Evolutionary conservation across 176 grass and related monocot species (phyloP), one percentile per base, ranked within the genome.

Genomic region (Paspalum notatum): DNA sequence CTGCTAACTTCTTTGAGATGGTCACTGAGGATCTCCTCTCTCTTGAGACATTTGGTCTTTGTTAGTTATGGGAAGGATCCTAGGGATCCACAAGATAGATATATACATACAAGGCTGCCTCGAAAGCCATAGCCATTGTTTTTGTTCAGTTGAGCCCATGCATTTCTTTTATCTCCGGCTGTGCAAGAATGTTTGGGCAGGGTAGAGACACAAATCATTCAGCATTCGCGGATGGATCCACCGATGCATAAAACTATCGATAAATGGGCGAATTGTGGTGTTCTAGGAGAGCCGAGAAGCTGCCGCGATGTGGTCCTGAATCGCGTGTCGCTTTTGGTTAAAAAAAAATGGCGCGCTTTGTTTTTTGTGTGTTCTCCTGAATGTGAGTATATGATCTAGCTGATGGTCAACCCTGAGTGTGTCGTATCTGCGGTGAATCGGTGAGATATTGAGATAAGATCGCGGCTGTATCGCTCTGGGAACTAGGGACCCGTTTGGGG

Each of bases 161-260:
- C 12, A n/a, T 4, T 14, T 75, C 12, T n/a, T 51, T 21, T 26
- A 5, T 58, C 24, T 5, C 26, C 42, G 47, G 42, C 62, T 80
- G 24, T 60, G 62, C 69, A 52, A 55, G 87, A 76, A 85, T 81
- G 71, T 85, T 52, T 81, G 87, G 77, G n/a, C 82, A 89, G 48
- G 12, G 64, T 24, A 71, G 71, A 15, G 64, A 59, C 65, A 82
- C 57, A 6, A 72, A 74, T 65, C 40, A 77, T 77, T 64, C 42
- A n/a, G 9, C 72, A 18, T 59, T 44, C 68, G 18, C 12, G 50
- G 75, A 45, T 52, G 59, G 60, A 50, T 4, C 9, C 55, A 81
- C 76, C 48, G 48, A 65, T 62, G 71, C 70, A 56, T 27, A 81
- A 39, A 46, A 12, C 18, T 68, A 75, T 38, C 8, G 37, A 39